Conservation (phyloP, 768 basidiomycete genomes). For the Hypholoma sublateritium region DNA sequence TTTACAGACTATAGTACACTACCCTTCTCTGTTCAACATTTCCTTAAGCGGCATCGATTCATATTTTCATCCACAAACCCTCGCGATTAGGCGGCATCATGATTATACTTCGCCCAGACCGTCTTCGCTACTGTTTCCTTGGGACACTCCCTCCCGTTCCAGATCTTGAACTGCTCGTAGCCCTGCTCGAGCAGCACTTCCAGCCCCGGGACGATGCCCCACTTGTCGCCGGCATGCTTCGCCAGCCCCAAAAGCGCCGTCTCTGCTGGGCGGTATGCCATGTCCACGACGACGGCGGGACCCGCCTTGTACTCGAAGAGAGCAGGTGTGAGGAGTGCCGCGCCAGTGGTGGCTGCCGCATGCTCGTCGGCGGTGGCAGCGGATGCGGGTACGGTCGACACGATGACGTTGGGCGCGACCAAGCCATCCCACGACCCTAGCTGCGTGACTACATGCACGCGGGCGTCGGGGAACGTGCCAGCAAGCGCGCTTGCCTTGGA, state of each 20-base stretch:
- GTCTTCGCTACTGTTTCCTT: constrained; percentile 19
- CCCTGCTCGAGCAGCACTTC: constrained; percentile 90
- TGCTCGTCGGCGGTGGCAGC: constrained; percentile 41
- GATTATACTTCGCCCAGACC: constrained; percentile 26
- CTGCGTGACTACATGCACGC: constrained; percentile 57
- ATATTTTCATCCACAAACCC: not conserved
- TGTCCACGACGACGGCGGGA: constrained; percentile 78
- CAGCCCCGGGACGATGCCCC: constrained; percentile 76
- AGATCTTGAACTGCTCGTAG: constrained; percentile 78
- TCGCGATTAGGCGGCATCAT: constrained; percentile 1
- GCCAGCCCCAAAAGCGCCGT: constrained; percentile 82
- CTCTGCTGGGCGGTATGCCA: constrained; percentile 89
- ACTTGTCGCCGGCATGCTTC: constrained; percentile 45
- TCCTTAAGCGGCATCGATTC: not conserved
- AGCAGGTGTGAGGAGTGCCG: constrained; percentile 51
- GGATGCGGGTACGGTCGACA: constrained; percentile 85
- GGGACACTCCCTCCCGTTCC: constrained; percentile 74
- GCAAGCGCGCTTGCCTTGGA: constrained; percentile 72
- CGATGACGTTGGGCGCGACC: constrained; percentile 66
- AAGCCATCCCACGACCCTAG: constrained; percentile 52
- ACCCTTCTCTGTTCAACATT: too few species aligned
- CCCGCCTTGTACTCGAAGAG: constrained; percentile 56
- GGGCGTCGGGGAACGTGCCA: constrained; percentile 61
- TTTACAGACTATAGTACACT: too few species aligned
- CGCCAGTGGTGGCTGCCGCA: constrained; percentile 20